A percentile compares a stretch with the other conserved stretches of the same genome.
Evolutionary conservation across 768 basidiomycete species (phyloP).

Genomic region (Lentinula raphanica): DNA sequence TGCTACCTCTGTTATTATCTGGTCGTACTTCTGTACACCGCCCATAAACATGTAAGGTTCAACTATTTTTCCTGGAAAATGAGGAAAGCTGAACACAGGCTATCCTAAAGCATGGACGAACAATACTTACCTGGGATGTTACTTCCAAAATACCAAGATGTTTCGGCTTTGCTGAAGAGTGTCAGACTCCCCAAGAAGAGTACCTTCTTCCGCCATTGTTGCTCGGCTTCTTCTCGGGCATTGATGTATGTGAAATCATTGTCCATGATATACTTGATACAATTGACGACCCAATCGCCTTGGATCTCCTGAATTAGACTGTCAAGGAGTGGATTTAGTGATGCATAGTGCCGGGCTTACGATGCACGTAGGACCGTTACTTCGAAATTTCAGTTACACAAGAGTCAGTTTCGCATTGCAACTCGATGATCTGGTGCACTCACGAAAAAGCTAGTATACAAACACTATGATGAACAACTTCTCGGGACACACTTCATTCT

Average conservation of each 20-base stretch:
- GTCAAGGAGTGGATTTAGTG: background rate
- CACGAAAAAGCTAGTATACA: too few relatives aligned
- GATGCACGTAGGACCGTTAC: slow-evolving; percentile 16
- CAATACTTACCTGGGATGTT: slow-evolving; percentile 6
- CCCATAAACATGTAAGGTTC: background rate
- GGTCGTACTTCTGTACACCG: background rate
- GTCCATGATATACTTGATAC: slow-evolving; percentile 1
- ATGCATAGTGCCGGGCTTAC: background rate
- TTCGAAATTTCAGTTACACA: slow-evolving; percentile 16
- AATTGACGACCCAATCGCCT: background rate
- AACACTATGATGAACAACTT: too few relatives aligned
- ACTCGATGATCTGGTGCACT: too few relatives aligned
- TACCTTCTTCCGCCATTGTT: background rate
- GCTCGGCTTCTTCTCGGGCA: background rate
- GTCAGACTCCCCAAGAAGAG: background rate
- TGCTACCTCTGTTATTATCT: background rate
- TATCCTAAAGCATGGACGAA: too few relatives aligned
- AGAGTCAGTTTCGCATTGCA: too few relatives aligned
- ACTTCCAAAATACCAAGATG: background rate
- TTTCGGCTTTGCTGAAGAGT: background rate
- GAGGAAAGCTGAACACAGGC: too few relatives aligned
- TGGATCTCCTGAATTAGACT: background rate
- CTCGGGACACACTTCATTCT: too few relatives aligned
- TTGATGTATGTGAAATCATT: background rate
- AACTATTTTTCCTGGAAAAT: background rate